Evolutionary conservation across 768 basidiomycete genomes (phyloP), one percentile per base, ranked within the genome.

Genomic region (Panaeolus cyanescens): DNA sequence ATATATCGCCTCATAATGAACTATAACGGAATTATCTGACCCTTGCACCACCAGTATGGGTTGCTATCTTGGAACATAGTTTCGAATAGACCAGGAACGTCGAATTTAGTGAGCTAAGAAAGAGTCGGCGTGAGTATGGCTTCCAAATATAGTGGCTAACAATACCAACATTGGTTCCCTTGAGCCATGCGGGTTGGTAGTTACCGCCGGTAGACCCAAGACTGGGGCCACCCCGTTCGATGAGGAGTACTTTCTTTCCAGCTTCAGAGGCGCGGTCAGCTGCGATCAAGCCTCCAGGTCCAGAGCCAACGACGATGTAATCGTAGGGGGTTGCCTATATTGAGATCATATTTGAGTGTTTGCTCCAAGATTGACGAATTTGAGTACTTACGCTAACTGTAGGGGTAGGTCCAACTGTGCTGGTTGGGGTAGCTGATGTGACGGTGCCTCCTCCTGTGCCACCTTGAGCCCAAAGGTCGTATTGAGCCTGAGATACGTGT

Each of bases 31-130:
- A 13, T 28, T 8, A 12, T 5, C 30, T 28, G 58, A 81, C 83
- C 84, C 71, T 84, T 86, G 74, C 86, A 89, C 85, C 85, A 89
- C 81, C 83, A 89, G 72, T 78, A 88, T 1, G 78, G 74, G 64
- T 85, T 79, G 37, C 74, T 67, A 58, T 86, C 85, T 15, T 80
- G 77, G 74, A 89, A 89, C 83, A 87, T 83, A 39, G 84, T 82
- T 72, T 89, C 85, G 67, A 87, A 89, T 40, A 86, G 67, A 65
- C 87, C 86, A 20, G 86, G 86, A 59, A 86, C 74, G 64, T 89
- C 87, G 68, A 87, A 88, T 65, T 87, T 87, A 5, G 87, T 89
- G 58, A 85, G 71, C 85, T 87, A 65, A 6, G 54, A 30, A 28
- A 6, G 58, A 31, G 4, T 42, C 55, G 59, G 59, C 61, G 34